Base-by-base conservation (phyloP, 495 filamentous ascomycete genomes). In the Xylaria nigripes region DNA sequence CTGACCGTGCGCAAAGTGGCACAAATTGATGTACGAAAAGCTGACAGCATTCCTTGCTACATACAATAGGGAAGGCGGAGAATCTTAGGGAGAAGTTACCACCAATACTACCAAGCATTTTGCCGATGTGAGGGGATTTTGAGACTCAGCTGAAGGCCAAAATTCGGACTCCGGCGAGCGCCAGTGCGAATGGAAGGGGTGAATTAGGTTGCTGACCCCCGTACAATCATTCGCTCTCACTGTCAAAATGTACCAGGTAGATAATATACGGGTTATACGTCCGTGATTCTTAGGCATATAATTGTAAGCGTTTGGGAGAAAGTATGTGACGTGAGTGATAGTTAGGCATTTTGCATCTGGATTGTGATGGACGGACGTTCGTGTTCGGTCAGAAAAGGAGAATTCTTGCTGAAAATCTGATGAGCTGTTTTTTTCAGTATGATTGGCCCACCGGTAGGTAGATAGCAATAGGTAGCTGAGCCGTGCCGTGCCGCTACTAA, bases 1-100 rank as follows among this genome's bases (percentile, higher is more conserved):
- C 53, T 55, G 25, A 55, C 27, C 4, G n/a, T 45, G 16, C 16
- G 27, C 18, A 16, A 49, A 48, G 42, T 16, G 44, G 48, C 16
- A 49, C 45, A 25, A 22, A 10, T 16, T 42, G 21, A 18, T 34
- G 38, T 42, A 12, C 21, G 40, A 16, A 32, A 4, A 36, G 44
- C 24, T 48, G 29, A 45, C 16, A 24, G 22, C 23, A 48, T 36
- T 19, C 23, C 34, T 45, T 21, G 41, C 9, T 18, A 24, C 49
- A 25, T 18, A 24, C 49, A 25, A 29, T 3, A 34, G 18, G 38
- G 49, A 23, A 16, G 38, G 40, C 12, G 9, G 15, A 8, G 29
- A 36, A 25, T 30, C 0, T 8, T 16, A n/a, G 18, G 16, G 41
- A 19, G 3, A 29, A 22, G 16, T 19, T 23, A 40, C 12, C n/a